These are phyloP conservation scores for Ceratobasidium sp. DNA, from an alignment of 1,284 basidiomycete genomes.

Conservation along the genomic window DNA sequence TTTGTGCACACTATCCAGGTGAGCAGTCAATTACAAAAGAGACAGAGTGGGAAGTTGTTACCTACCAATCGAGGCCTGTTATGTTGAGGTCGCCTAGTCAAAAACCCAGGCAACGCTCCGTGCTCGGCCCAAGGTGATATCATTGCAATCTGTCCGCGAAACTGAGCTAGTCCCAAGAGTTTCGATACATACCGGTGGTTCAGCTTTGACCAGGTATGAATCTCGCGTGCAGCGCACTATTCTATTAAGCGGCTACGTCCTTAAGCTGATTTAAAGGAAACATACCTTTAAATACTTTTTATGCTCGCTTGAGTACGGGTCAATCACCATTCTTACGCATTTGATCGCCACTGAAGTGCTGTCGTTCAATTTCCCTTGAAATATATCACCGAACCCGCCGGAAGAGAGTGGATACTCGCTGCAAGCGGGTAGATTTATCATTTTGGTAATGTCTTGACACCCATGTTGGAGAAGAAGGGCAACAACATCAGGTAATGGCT, in stretches of 20 bases:
- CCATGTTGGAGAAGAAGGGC: neutral
- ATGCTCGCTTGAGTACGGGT: neutral
- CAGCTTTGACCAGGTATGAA: conserved; percentile 31
- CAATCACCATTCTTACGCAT: neutral
- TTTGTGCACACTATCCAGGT: neutral
- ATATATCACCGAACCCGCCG: conserved; percentile 22
- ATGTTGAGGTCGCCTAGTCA: neutral
- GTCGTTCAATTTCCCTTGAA: neutral
- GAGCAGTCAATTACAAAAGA: no score
- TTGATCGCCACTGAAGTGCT: conserved; percentile 9
- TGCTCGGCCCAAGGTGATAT: conserved; percentile 18
- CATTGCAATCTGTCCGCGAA: conserved; percentile 8
- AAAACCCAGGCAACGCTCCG: neutral
- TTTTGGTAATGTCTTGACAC: conserved; percentile 4
- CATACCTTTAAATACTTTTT: neutral
- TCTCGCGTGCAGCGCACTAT: conserved; percentile 19
- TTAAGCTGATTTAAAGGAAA: neutral
- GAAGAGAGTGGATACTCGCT: neutral
- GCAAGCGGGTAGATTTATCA: neutral
- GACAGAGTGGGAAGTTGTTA: neutral
- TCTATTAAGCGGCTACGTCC: no score
- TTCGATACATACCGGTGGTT: conserved; percentile 7
- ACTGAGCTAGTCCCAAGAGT: neutral
- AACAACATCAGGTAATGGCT: neutral
- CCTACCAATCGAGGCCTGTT: neutral